Evolutionary conservation across 1,139 yeast species (phyloP).

Genomic region (Yamadazyma aaseri): DNA sequence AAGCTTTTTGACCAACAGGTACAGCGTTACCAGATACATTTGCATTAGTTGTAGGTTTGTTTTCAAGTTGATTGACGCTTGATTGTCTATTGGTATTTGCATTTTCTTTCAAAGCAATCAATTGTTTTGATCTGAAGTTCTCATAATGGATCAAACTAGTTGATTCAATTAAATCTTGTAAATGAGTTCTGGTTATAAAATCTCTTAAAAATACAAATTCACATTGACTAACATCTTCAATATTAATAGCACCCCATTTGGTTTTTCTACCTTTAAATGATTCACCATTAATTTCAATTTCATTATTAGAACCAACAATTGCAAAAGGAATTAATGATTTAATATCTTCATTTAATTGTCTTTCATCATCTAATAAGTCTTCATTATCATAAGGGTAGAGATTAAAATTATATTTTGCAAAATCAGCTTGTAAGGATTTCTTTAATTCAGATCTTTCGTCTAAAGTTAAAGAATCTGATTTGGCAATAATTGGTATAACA

Average conservation of each 20-base stretch:
- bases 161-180: conserved; percentile 93
- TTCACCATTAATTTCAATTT: conserved; percentile 72
- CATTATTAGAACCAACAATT: conserved; percentile 86
- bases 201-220: conserved; percentile 93
- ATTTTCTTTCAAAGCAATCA: conserved; percentile 90
- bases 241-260: conserved; percentile 89
- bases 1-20: conserved; percentile 10
- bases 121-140: conserved; percentile 88
- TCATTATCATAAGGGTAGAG: conserved; percentile 86
- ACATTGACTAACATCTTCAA: conserved; percentile 92
- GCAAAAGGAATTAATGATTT: conserved; percentile 90
- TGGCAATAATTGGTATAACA: conserved; percentile 94
- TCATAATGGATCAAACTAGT: conserved; percentile 90
- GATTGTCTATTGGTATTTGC: conserved; percentile 50
- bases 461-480: conserved; percentile 83
- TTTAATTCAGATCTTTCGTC: conserved; percentile 82
- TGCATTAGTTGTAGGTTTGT: conserved; percentile 1
- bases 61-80: conserved; percentile 11
- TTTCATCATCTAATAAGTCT: conserved; percentile 74
- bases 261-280: conserved; percentile 87
- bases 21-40: conserved; percentile 3
- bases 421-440: conserved; percentile 72
- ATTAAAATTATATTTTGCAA: conserved; percentile 68
- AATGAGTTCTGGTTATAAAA: conserved; percentile 90
- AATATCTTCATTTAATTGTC: conserved; percentile 73